Conservation (phyloP, 1,284 basidiomycete genomes). For the Ustilago loliicola region DNA sequence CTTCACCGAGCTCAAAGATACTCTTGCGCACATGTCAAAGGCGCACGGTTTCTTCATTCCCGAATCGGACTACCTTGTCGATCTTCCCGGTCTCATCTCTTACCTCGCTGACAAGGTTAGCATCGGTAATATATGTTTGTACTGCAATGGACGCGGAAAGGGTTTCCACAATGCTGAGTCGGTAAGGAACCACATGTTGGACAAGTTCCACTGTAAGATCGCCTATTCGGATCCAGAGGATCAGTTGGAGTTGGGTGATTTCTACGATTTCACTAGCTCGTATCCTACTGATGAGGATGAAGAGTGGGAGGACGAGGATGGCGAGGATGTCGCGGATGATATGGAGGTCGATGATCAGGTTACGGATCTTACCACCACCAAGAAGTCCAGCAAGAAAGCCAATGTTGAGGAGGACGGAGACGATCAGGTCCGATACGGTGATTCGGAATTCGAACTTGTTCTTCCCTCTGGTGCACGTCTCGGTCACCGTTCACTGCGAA, state of each 20-base stretch:
- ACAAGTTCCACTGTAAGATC: slow-evolving; percentile 86
- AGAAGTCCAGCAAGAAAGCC: slow-evolving; percentile 49
- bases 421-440: slow-evolving; percentile 72
- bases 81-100: slow-evolving; percentile 82
- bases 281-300: slow-evolving; percentile 75
- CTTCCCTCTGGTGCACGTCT: slow-evolving; percentile 92
- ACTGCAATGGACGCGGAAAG: slow-evolving; percentile 74
- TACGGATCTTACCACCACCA: slow-evolving; percentile 24
- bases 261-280: slow-evolving; percentile 88
- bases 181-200: slow-evolving; percentile 68
- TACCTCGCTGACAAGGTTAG: slow-evolving; percentile 95
- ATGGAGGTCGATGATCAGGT: slow-evolving; percentile 53
- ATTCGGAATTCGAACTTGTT: slow-evolving; percentile 84
- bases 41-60: slow-evolving; percentile 96
- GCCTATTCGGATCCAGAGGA: slow-evolving; percentile 87
- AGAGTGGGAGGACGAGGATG: slow-evolving; percentile 60
- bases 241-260: slow-evolving; percentile 89
- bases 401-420: slow-evolving; percentile 76
- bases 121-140: slow-evolving; percentile 92
- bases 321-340: slow-evolving; percentile 32
- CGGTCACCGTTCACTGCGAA: slow-evolving; percentile 87
- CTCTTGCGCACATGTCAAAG: slow-evolving; percentile 87
- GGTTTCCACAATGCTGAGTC: slow-evolving; percentile 61
- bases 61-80: slow-evolving; percentile 89
- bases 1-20: slow-evolving; percentile 76